phyloP scores from a whole-genome alignment of 106 monocot genomes.

The Hemerocallis citrina region DNA sequence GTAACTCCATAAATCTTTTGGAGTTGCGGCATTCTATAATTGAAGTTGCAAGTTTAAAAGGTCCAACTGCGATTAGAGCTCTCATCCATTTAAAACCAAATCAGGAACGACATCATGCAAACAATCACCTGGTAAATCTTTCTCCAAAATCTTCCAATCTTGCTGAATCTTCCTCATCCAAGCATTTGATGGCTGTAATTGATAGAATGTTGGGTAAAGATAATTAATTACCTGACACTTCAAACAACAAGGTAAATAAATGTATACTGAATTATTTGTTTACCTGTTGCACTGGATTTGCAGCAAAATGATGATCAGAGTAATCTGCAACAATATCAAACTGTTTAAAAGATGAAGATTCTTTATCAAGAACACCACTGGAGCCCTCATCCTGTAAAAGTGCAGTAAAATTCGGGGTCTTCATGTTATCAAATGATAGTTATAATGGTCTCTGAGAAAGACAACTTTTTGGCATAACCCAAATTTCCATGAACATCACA shows the following conservation, averaged over 20 bases:
- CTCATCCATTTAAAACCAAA: too few relatives aligned
- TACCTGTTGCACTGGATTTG: not conserved
- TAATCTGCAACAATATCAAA: conserved; percentile 39
- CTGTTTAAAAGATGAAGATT: conserved; percentile 26
- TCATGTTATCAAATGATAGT: too few relatives aligned
- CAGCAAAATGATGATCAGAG: conserved; percentile 37
- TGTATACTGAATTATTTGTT: not conserved
- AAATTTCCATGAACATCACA: too few relatives aligned
- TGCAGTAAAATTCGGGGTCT: too few relatives aligned
- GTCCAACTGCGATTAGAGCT: too few relatives aligned
- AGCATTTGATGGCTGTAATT: conserved; percentile 2
- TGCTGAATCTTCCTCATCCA: conserved; percentile 10
- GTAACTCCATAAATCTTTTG: too few relatives aligned
- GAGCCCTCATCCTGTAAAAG: not conserved
- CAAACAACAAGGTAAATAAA: not conserved
- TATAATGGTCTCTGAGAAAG: too few relatives aligned
- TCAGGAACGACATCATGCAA: too few relatives aligned
- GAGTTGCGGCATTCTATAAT: too few relatives aligned
- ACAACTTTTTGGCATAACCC: too few relatives aligned
- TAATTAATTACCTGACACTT: not conserved
- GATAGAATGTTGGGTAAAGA: not conserved
- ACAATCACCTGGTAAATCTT: conserved; percentile 18
- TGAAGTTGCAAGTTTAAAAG: too few relatives aligned
- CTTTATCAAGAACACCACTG: conserved; percentile 2
- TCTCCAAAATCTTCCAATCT: conserved; percentile 17